A percentile compares a stretch with the other conserved stretches of the same genome.
These are phyloP conservation scores for Fusarium sororula DNA, from an alignment of 2,329 filamentous ascomycete genomes.

Conservation along the genomic window DNA sequence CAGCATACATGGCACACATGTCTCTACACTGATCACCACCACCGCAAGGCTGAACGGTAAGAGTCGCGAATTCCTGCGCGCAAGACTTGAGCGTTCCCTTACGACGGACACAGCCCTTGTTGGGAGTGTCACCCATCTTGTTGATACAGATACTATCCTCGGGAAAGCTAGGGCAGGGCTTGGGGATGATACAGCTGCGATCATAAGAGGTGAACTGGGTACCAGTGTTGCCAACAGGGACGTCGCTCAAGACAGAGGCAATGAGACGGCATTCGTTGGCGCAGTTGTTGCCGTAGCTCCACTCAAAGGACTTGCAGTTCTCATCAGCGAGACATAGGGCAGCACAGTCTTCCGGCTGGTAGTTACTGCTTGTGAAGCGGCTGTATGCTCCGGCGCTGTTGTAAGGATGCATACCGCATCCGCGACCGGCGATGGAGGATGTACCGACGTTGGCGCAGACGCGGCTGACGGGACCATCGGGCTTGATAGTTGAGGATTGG, in stretches of 20 bases:
- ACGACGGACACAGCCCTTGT: background rate
- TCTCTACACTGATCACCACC: background rate
- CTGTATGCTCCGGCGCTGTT: constrained; percentile 3
- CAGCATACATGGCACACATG: constrained; percentile 1
- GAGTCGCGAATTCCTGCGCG: background rate
- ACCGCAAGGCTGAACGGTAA: background rate
- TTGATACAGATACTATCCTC: background rate
- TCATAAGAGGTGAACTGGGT: background rate
- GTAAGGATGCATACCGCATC: constrained; percentile 1
- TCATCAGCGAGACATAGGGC: background rate
- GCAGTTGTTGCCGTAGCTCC: background rate
- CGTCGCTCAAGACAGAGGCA: background rate
- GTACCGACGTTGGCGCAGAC: background rate
- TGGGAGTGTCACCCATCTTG: background rate
- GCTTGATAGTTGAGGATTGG: background rate
- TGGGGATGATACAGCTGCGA: constrained; percentile 1
- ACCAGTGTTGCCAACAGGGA: background rate
- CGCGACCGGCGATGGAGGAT: background rate
- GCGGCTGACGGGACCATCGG: background rate
- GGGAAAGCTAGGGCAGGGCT: background rate
- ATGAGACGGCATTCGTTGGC: constrained; percentile 4
- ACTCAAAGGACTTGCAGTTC: constrained; percentile 3
- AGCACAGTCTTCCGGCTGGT: background rate
- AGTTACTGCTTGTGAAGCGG: constrained; percentile 1
- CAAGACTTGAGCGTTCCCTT: constrained; percentile 10